These are phyloP conservation scores for Phanerochaete carnosa DNA, from an alignment of 768 basidiomycete species.

Conservation along the genomic window DNA sequence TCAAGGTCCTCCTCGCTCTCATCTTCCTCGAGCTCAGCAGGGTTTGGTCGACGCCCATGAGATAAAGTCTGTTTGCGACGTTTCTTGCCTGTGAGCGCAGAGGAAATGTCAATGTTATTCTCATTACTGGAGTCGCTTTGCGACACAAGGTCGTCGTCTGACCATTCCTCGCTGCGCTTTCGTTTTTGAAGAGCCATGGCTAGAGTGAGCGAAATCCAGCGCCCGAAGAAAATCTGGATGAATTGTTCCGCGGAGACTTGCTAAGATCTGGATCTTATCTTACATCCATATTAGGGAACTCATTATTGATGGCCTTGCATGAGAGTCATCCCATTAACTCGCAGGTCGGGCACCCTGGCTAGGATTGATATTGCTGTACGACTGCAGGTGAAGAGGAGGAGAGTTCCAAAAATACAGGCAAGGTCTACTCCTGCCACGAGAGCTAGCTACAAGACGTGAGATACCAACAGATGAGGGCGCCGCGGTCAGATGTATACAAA, in stretches of 20 bases:
- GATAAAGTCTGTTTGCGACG: background rate
- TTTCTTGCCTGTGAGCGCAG: slow-evolving; percentile 49
- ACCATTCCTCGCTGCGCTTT: background rate
- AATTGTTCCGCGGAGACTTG: background rate
- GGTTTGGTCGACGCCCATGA: background rate
- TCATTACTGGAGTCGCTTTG: slow-evolving; percentile 28
- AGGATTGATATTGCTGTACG: background rate
- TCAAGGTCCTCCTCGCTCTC: slow-evolving; percentile 53
- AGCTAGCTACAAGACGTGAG: slow-evolving; percentile 12
- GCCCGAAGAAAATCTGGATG: background rate
- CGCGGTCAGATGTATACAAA: slow-evolving; percentile 11
- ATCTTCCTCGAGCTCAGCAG: slow-evolving; percentile 24
- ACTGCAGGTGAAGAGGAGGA: background rate
- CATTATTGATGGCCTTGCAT: background rate
- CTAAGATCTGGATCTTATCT: background rate
- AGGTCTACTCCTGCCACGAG: slow-evolving; percentile 5
- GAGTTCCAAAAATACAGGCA: slow-evolving; percentile 8
- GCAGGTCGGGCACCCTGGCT: too few species aligned
- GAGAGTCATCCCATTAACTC: too few species aligned
- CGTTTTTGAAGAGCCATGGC: background rate
- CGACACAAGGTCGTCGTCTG: background rate
- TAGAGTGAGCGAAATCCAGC: background rate
- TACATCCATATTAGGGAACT: background rate
- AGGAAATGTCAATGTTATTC: slow-evolving; percentile 61
- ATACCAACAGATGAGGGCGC: slow-evolving; percentile 8